Conservation (phyloP, 257 asterid genomes). For the Nicotiana knightiana region DNA sequence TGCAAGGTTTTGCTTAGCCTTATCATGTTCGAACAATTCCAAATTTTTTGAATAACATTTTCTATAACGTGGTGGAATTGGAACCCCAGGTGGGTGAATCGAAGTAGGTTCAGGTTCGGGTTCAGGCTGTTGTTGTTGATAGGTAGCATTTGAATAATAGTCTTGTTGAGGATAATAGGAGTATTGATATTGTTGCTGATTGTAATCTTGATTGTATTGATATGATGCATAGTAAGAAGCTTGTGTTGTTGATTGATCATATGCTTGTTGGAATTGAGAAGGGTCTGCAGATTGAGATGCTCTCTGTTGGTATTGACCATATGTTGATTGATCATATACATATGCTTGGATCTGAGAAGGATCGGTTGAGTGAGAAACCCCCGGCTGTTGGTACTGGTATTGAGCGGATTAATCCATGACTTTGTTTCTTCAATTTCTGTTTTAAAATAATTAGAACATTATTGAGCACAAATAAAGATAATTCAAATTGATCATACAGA, state of each 20-base stretch:
- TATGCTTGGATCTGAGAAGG: slow-evolving; percentile 15
- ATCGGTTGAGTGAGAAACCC: slow-evolving; percentile 19
- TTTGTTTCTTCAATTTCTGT: neutral
- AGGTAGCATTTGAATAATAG: slow-evolving; percentile 15
- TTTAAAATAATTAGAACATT: neutral
- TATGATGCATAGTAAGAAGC: neutral
- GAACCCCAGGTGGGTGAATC: slow-evolving; percentile 48
- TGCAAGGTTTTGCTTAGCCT: neutral
- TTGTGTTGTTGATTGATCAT: slow-evolving; percentile 31
- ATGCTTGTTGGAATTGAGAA: slow-evolving; percentile 14
- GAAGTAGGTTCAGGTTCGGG: slow-evolving; percentile 35
- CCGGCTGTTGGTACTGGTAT: slow-evolving; percentile 13
- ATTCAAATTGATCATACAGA: too few relatives aligned
- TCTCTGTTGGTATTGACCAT: slow-evolving; percentile 10
- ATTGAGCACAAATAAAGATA: too few relatives aligned
- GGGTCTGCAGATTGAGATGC: slow-evolving; percentile 23
- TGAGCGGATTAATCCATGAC: slow-evolving; percentile 16
- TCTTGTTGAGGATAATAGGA: slow-evolving; percentile 7
- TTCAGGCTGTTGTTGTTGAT: slow-evolving; percentile 30
- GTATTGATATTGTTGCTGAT: slow-evolving; percentile 28
- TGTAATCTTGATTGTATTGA: neutral
- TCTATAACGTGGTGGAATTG: slow-evolving; percentile 9
- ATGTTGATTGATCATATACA: slow-evolving; percentile 18
- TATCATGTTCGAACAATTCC: neutral
- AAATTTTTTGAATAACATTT: neutral